Base-by-base conservation (phyloP, 2,329 filamentous ascomycete genomes). In the Colletotrichum simmondsii region DNA sequence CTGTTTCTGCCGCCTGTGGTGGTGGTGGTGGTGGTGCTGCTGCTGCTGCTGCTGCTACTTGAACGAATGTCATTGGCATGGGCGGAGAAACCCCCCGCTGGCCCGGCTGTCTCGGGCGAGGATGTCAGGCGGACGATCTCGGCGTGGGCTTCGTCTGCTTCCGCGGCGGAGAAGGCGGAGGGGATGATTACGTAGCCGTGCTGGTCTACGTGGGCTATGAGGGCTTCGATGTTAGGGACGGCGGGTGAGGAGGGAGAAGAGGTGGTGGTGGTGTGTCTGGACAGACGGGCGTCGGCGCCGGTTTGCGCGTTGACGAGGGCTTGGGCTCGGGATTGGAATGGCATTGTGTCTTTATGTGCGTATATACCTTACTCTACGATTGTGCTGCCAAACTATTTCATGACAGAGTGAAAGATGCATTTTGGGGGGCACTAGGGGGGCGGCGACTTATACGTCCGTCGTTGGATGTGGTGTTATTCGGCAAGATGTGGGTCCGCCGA, bases 131-230 rank as follows among this genome's bases (percentile, higher is more conserved):
- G 80, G 10, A 57, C 49, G 19, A 78, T 46, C 35, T 77, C 77
- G 3, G 28, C 58, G 37, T 75, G 75, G 2, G 77, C 77, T 11
- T 77, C 72, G 14, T 75, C 75, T 30, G 83, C 79, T 63, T 83
- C 80, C 10, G 76, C 69, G 10, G 77, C 74, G 7, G 79, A 77
- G 56, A 80, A 78, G 19, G 79, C 81, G 53, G 83, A 71, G 7
- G 76, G 77, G 7, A 84, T 76, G 28, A 83, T 76, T 6, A 81
- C 81, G 69, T 81, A 84, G 60, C 82, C 82, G 71, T 83, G 68
- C 10, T 68, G 26, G 1, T 73, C 65, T 14, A 74, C 68, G 19
- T 78, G 75, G 54, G 75, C 54, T 62, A 78, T 73, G 26, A 77
- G 71, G 46, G 30, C 35, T 49, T 52, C 54, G 10, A 61, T 35